Conservation (phyloP, 371 early-diverging fungal genomes). For the Mortierella sp. region DNA sequence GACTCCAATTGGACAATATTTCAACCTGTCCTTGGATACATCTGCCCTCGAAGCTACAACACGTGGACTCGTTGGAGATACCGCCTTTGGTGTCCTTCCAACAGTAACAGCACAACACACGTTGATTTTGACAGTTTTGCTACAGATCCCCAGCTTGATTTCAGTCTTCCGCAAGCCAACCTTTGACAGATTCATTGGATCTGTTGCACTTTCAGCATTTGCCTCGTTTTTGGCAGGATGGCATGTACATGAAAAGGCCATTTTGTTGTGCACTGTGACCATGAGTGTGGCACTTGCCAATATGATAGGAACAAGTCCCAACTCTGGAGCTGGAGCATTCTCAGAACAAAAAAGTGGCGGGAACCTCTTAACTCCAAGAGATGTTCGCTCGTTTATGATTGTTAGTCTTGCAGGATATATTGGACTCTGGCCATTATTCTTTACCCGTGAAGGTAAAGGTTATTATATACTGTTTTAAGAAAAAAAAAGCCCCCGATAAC, state of each 20-base stretch:
- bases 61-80: constrained; percentile 94
- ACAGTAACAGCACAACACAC: constrained; percentile 81
- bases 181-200: constrained; percentile 76
- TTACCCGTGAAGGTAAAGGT: constrained; percentile 75
- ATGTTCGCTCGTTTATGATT: constrained; percentile 70
- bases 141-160: constrained; percentile 67
- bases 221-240: constrained; percentile 95
- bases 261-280: constrained; percentile 87
- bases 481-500: too few relatives aligned
- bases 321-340: constrained; percentile 30
- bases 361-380: constrained; percentile 51
- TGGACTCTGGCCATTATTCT: constrained; percentile 91
- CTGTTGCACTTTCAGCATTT: constrained; percentile 85
- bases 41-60: constrained; percentile 78
- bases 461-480: background rate
- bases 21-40: constrained; percentile 55
- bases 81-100: constrained; percentile 85
- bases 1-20: constrained; percentile 59
- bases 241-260: constrained; percentile 99
- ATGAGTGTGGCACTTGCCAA: constrained; percentile 65
- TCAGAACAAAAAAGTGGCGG: constrained; percentile 15
- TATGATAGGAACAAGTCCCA: constrained; percentile 40
- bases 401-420: constrained; percentile 80
- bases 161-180: constrained; percentile 77
- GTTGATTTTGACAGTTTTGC: constrained; percentile 78